Evolutionary conservation across 2,329 filamentous ascomycete genomes (phyloP), one percentile per base, ranked within the genome.

Genomic region (Aspergillus pseudoviridinutans): DNA sequence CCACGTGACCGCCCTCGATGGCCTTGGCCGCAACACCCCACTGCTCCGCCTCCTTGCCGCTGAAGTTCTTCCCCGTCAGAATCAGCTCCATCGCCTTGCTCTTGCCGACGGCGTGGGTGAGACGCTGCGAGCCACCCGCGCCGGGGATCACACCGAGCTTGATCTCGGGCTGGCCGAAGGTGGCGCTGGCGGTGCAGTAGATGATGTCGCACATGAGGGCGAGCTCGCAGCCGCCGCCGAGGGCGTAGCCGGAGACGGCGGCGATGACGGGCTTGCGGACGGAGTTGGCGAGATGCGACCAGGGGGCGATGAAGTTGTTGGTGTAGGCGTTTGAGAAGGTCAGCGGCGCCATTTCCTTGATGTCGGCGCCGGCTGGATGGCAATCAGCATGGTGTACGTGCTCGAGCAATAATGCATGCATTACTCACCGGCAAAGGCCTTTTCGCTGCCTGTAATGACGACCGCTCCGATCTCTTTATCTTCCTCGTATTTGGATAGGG

Each of bases 191-290:
- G 2, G 90, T 92, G 78, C 90, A 94, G 81, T 97, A 97, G 59
- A 99, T 78, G 65, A 97, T 88, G 74, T 99, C 94, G 70, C 89
- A 91, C 94, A 97, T 99, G 82, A 99, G 89, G 51, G 94, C 92
- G 14, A 99, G 84, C 80, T 99, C 94, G 74, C 94, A 99, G 50
- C 94, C 94, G 54, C 94, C 94, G 27, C 94, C 94, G 1, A 99
- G 84, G 2, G 94, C 94, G 71, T 97, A 92, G 20, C 94, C 94
- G 9, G 94, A 94, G 2, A 99, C 92, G 25, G 94, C 94, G 14
- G 90, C 90, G 64, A 99, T 92, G 69, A 97, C 86, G 54, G 94
- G 94, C 75, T 95, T 97, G 79, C 96, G 95, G 74, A 97, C 82
- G 61, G 85, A 82, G 22, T 87, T 91, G 27, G 91, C 89, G 50